Evolutionary conservation across 805 yeast species (phyloP).

Genomic region (Zygosaccharomyces kombuchaensis): DNA sequence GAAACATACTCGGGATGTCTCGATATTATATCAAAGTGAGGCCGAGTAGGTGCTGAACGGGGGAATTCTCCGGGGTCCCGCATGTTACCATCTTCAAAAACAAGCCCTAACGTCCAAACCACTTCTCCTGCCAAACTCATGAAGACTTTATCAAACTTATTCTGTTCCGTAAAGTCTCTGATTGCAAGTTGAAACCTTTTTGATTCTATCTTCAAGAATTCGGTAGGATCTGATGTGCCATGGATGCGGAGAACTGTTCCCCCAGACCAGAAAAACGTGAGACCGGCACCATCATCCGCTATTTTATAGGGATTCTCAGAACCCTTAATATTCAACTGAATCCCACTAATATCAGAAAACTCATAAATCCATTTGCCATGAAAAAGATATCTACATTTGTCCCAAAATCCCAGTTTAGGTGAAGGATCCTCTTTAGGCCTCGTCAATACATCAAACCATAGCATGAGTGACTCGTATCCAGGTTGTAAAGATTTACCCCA

Average conservation of each 20-base stretch:
- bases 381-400: slow-evolving; percentile 50
- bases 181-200: slow-evolving; percentile 53
- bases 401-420: slow-evolving; percentile 67
- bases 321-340: slow-evolving; percentile 61
- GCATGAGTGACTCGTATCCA: slow-evolving; percentile 55
- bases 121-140: slow-evolving; percentile 66
- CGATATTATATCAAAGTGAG: slow-evolving; percentile 62
- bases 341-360: slow-evolving; percentile 43
- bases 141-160: slow-evolving; percentile 42
- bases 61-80: slow-evolving; percentile 36
- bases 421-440: slow-evolving; percentile 69
- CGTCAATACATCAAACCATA: slow-evolving; percentile 61
- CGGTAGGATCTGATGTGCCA: slow-evolving; percentile 45
- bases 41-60: slow-evolving; percentile 47
- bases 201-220: slow-evolving; percentile 51
- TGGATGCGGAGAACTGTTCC: slow-evolving; percentile 49
- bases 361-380: slow-evolving; percentile 51
- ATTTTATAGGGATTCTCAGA: slow-evolving; percentile 55
- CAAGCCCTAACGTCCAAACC: slow-evolving; percentile 70
- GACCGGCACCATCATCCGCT: slow-evolving; percentile 56
- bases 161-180: slow-evolving; percentile 39
- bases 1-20: slow-evolving; percentile 49
- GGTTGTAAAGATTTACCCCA: slow-evolving; percentile 66
- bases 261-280: slow-evolving; percentile 61
- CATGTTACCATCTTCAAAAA: slow-evolving; percentile 60